Evolutionary conservation across 441 rosid species (phyloP), one percentile per base, ranked within the genome.

Genomic region (Euphorbia schlechtendalii): DNA sequence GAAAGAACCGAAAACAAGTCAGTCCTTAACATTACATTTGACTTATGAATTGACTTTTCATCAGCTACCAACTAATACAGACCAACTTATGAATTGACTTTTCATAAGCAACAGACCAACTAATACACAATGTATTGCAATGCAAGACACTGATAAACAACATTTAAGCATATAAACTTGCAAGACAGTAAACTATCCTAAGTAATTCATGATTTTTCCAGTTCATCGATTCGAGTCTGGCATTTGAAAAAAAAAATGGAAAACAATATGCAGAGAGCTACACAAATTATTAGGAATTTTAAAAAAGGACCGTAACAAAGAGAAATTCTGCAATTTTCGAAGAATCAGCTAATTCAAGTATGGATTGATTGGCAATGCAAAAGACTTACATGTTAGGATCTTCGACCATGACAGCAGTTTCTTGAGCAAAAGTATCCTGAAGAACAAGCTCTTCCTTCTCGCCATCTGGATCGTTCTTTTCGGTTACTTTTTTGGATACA

Each of bases 401-500:
- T 83, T 92, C 98, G 63, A 86, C 86, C 80, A 90, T 78, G 70
- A 92, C 96, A 27, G 96, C 98, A 52, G 97, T 92, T 83, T 92
- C 97, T 70, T 88, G 98, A 73, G 98, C 97, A 61, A 90, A 90
- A 28, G 98, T 92, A 68, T 92, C 98, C 57, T 92, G 98, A 57
- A 92, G 88, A 53, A 92, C 98, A 69, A 89, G 84, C 62, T 92
- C 98, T 40, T 92, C 98, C 78, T 92, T 89, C 57, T 92, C 98
- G 21, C 92, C 98, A 56, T 88, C 98, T 5, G 76, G 87, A 21
- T 89, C 96, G 41, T 57, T 65, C 75, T 84, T 87, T 55, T 89
- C 96, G 8, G 64, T 75, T 27, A 75, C 34, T 77, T 84, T 89
- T 57, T 80, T 83, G 51, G 69, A 69, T 25, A 80, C 76, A 2